Evolutionary conservation across 1,284 basidiomycete genomes (phyloP).

Genomic region (Pyrrhoderma noxium): DNA sequence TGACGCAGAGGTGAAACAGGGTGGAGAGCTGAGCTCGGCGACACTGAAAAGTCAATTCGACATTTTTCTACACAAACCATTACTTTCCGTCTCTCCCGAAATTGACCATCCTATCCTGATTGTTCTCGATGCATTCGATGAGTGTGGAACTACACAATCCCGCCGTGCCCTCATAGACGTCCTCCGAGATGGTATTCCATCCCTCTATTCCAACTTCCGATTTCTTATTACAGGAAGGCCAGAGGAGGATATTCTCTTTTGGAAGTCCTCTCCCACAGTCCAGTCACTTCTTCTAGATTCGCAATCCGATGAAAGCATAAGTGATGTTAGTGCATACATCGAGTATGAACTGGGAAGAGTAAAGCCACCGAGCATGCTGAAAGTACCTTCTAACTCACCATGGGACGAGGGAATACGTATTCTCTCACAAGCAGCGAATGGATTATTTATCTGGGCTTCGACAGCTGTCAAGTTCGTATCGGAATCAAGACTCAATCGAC

Average conservation of each 20-base stretch:
- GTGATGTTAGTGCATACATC: neutral
- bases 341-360: neutral
- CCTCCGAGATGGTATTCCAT: neutral
- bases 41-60: neutral
- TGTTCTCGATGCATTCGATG: too few relatives aligned
- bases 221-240: neutral
- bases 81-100: too few relatives aligned
- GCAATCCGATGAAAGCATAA: neutral
- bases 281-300: neutral
- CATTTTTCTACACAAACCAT: neutral
- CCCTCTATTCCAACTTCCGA: neutral
- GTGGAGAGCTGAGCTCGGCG: neutral
- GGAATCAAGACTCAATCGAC: too few relatives aligned
- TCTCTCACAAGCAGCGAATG: constrained; percentile 22
- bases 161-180: neutral
- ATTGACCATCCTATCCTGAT: too few relatives aligned
- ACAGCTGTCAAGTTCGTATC: constrained; percentile 23
- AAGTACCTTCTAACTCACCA: neutral
- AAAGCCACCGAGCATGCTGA: too few relatives aligned
- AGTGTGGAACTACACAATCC: too few relatives aligned
- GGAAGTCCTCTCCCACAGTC: neutral
- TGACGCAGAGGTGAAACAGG: neutral
- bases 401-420: constrained; percentile 16
- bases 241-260: neutral
- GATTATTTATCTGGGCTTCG: constrained; percentile 27